Evolutionary conservation across 73 alveolate genomes (phyloP).

Genomic region (Effrenium voratum): DNA sequence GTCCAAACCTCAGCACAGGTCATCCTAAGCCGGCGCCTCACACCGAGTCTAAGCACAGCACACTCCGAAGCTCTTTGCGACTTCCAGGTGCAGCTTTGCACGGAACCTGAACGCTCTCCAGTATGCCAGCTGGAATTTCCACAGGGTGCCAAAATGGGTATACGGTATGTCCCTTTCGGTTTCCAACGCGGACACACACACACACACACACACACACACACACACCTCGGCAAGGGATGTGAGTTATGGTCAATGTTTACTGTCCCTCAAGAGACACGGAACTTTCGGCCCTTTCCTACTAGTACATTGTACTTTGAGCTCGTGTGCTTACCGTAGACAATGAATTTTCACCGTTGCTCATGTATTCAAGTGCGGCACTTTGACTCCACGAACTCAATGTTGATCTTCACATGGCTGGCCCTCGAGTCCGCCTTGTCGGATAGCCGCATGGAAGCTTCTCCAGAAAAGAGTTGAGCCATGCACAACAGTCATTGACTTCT

Average conservation of each 20-base stretch:
- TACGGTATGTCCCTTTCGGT: not conserved
- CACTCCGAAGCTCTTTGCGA: conserved; percentile 84
- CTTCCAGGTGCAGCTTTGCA: conserved; percentile 87
- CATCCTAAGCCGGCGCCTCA: not conserved
- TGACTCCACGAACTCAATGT: conserved; percentile 55
- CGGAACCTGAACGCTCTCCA: conserved; percentile 42
- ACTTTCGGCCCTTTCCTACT: not conserved
- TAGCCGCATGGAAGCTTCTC: not conserved
- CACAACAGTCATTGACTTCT: not conserved
- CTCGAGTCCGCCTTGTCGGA: conserved; percentile 63
- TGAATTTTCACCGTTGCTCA: not conserved
- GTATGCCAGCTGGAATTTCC: not conserved
- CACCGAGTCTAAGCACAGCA: not conserved
- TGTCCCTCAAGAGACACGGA: not conserved
- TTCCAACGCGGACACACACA: not conserved
- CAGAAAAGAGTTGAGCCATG: not conserved
- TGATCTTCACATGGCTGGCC: conserved; percentile 51
- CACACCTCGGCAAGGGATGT: not conserved
- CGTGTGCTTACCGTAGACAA: not conserved
- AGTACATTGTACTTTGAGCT: not conserved
- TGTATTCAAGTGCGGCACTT: not conserved
- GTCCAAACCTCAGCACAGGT: conserved; percentile 43
- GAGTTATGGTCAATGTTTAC: not conserved
- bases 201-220: not conserved
- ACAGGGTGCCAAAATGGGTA: not conserved